Conservation (phyloP, 1,284 basidiomycete genomes). For the Ceratobasidium sp. region DNA sequence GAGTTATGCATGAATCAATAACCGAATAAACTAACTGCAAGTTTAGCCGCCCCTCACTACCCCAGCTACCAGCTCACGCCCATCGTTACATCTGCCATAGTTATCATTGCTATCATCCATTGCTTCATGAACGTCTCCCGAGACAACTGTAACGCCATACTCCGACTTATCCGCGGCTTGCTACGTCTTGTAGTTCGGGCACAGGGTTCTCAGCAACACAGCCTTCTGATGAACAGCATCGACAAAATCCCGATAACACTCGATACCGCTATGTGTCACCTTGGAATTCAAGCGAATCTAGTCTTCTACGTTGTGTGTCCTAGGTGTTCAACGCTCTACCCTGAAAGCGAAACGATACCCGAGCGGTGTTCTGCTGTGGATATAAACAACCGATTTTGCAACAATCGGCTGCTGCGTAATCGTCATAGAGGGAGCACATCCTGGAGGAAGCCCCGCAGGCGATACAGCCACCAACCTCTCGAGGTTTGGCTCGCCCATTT, state of each 20-base stretch:
- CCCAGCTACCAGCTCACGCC: background rate
- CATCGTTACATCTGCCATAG: background rate
- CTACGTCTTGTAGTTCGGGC: background rate
- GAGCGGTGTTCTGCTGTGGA: background rate
- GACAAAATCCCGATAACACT: background rate
- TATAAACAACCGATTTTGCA: background rate
- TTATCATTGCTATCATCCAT: background rate
- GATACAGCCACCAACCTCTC: slow-evolving; percentile 14
- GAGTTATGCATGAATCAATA: background rate
- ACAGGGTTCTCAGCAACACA: background rate
- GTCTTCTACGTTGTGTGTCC: slow-evolving; percentile 12
- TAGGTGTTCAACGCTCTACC: slow-evolving; percentile 3
- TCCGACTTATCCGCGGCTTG: background rate
- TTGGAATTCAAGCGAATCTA: background rate
- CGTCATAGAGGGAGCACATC: background rate
- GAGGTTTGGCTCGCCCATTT: slow-evolving; percentile 21
- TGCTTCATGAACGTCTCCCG: slow-evolving; percentile 2
- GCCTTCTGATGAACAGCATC: background rate
- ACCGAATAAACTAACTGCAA: background rate
- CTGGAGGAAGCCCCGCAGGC: background rate
- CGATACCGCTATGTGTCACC: background rate
- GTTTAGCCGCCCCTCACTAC: background rate
- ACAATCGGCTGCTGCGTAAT: background rate
- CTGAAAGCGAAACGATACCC: background rate
- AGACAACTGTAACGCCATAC: background rate